These are phyloP conservation scores for Halteria grandinella DNA, from an alignment of 73 alveolate species.

Conservation along the genomic window DNA sequence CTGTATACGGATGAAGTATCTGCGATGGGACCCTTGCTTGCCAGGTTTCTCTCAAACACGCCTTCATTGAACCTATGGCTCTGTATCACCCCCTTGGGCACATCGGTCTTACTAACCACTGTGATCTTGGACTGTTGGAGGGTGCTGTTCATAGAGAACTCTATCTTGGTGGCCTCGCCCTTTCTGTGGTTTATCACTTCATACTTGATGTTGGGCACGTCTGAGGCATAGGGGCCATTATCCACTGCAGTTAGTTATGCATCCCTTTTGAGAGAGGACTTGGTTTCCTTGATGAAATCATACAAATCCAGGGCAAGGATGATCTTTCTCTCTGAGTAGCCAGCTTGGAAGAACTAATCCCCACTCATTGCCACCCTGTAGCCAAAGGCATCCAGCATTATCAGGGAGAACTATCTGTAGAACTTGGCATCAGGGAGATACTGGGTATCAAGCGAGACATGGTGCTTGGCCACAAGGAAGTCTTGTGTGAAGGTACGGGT, in stretches of 20 bases:
- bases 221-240: constrained; percentile 8
- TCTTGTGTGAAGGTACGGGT: constrained; percentile 28
- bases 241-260: background rate
- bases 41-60: background rate
- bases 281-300: constrained; percentile 21
- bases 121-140: background rate
- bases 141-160: background rate
- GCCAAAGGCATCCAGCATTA: constrained; percentile 26
- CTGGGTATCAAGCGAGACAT: background rate
- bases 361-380: background rate
- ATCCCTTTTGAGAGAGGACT: background rate
- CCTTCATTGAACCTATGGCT: background rate
- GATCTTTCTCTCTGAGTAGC: constrained; percentile 42
- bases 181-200: constrained; percentile 33
- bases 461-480: background rate
- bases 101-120: constrained; percentile 19
- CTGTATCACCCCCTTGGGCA: constrained; percentile 18
- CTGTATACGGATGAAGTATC: constrained; percentile 1
- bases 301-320: constrained; percentile 28
- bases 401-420: constrained; percentile 21
- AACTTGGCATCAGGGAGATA: constrained; percentile 42
- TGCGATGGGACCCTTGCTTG: background rate
- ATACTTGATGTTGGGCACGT: background rate
- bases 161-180: constrained; percentile 16
- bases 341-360: constrained; percentile 24